Conservation (phyloP, 2,329 filamentous ascomycete species). For the Aureobasidium sp. region DNA sequence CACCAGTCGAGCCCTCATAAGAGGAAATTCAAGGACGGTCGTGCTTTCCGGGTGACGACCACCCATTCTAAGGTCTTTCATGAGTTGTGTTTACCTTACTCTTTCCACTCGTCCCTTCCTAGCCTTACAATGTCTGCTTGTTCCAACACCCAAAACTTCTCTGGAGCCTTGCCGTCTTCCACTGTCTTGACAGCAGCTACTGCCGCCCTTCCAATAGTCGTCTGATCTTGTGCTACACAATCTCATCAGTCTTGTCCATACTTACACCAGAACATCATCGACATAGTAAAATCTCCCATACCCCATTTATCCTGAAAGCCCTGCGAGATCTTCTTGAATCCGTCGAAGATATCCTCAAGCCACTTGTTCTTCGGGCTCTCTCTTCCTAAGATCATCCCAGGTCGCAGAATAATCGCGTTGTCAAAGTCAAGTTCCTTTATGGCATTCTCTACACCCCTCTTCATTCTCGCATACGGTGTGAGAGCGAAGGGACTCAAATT, state of each 20-base stretch:
- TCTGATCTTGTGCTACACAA: neutral
- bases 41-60: neutral
- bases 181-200: neutral
- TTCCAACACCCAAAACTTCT: neutral
- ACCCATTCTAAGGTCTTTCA: neutral
- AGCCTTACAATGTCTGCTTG: neutral
- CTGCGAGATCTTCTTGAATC: neutral
- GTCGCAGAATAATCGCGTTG: slow-evolving; percentile 29
- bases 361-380: slow-evolving; percentile 16
- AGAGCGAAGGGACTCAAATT: slow-evolving; percentile 21
- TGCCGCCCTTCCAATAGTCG: neutral
- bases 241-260: neutral
- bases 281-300: neutral
- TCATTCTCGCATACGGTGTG: slow-evolving; percentile 31
- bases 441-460: slow-evolving; percentile 30
- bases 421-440: slow-evolving; percentile 30
- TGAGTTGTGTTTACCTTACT: neutral
- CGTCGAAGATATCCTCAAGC: neutral
- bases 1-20: neutral
- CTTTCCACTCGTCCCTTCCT: neutral
- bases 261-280: neutral
- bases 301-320: neutral
- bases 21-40: neutral
- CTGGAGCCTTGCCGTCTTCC: neutral
- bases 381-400: slow-evolving; percentile 29